These are phyloP conservation scores for Penicillium sp. DNA, from an alignment of 2,329 filamentous ascomycete species.

Conservation along the genomic window DNA sequence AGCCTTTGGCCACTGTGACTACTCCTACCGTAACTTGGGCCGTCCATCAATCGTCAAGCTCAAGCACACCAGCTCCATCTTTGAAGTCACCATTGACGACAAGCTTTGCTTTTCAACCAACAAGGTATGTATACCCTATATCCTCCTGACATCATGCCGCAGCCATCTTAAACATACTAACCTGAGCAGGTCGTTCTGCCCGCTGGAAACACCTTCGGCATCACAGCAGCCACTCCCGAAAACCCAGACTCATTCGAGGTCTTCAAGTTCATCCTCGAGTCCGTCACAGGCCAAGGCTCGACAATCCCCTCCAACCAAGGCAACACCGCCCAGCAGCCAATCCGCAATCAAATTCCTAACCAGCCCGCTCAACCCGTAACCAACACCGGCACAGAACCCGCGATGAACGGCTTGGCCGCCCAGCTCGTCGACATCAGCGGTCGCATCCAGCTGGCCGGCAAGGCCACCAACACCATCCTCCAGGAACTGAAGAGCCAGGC, in stretches of 20 bases:
- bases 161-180: conserved; percentile 4
- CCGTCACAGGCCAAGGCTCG: conserved; percentile 30
- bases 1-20: conserved; percentile 90
- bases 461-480: conserved; percentile 56
- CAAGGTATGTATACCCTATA: conserved; percentile 45
- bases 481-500: conserved; percentile 53
- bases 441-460: conserved; percentile 65
- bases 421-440: conserved; percentile 86
- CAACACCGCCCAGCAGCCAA: conserved; percentile 19
- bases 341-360: conserved; percentile 23
- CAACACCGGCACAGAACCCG: conserved; percentile 37
- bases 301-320: conserved; percentile 19
- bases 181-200: conserved; percentile 66
- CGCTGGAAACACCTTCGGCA: conserved; percentile 75
- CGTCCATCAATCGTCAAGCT: conserved; percentile 77
- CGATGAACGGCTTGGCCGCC: conserved; percentile 31
- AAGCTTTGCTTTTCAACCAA: conserved; percentile 77
- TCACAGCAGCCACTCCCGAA: conserved; percentile 85
- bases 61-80: conserved; percentile 60
- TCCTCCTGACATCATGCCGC: background rate
- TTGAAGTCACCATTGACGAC: conserved; percentile 79
- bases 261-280: conserved; percentile 77
- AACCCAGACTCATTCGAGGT: conserved; percentile 93
- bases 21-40: conserved; percentile 87
- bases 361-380: conserved; percentile 30